Evolutionary conservation across 2,329 filamentous ascomycete genomes (phyloP).

Genomic region (Pseudogymnoascus sp.): DNA sequence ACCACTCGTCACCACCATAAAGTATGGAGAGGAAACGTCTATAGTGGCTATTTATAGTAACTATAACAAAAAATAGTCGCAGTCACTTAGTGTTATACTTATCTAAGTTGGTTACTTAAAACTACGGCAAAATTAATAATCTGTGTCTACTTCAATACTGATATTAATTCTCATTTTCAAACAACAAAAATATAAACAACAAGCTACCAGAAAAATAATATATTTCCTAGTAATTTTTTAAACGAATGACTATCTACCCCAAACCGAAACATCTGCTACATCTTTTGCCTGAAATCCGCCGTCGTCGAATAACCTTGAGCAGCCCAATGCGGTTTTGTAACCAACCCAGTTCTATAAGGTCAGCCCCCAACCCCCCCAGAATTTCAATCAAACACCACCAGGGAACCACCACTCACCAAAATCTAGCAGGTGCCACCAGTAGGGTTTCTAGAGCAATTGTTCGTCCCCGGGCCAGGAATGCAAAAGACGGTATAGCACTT

Average conservation of each 20-base stretch:
- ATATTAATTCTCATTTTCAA: background rate
- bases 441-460: background rate
- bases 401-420: background rate
- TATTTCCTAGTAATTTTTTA: background rate
- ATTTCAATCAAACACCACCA: background rate
- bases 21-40: background rate
- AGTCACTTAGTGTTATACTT: background rate
- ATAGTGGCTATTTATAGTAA: background rate
- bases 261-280: background rate
- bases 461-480: background rate
- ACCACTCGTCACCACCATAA: background rate
- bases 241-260: background rate
- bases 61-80: background rate
- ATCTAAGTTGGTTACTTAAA: background rate
- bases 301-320: background rate
- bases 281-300: background rate
- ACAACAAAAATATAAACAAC: background rate
- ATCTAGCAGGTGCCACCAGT: background rate
- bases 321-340: background rate
- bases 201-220: background rate
- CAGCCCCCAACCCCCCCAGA: background rate
- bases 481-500: background rate
- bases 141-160: background rate
- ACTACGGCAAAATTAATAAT: background rate
- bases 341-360: too few relatives aligned